Evolutionary conservation across 2,329 filamentous ascomycete genomes (phyloP).

Genomic region (Xenosphaeropsis pyriputrescens): DNA sequence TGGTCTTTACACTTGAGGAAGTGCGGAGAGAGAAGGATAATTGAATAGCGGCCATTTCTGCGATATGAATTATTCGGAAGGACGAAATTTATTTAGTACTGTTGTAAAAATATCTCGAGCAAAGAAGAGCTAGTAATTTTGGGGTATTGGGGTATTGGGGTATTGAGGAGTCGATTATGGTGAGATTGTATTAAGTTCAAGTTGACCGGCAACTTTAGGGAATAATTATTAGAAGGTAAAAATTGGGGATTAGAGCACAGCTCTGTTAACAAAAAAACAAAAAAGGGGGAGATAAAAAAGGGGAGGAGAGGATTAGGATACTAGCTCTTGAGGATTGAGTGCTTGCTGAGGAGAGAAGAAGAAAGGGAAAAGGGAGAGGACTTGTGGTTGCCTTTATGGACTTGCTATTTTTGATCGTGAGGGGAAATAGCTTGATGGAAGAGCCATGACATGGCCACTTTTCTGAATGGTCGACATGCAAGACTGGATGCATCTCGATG

Average conservation of each 20-base stretch:
- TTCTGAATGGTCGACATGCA: background rate
- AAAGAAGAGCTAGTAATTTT: conserved; percentile 20
- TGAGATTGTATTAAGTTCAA: conserved; percentile 37
- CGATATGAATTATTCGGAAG: too few relatives aligned
- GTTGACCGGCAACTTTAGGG: conserved; percentile 35
- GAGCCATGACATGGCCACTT: background rate
- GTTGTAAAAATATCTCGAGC: conserved; percentile 21
- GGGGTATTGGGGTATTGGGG: conserved; percentile 2
- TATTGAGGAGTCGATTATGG: conserved; percentile 24
- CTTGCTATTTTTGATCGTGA: conserved; percentile 6
- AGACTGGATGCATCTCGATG: background rate
- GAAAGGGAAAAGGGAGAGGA: conserved; percentile 8
- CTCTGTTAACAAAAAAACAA: conserved; percentile 28
- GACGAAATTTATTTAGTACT: conserved; percentile 8
- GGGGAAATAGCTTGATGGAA: conserved; percentile 1
- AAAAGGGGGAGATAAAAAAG: conserved; percentile 30
- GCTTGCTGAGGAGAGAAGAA: conserved; percentile 47
- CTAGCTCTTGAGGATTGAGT: conserved; percentile 36
- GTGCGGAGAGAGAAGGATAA: conserved; percentile 93
- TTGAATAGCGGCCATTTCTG: conserved; percentile 78
- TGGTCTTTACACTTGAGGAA: conserved; percentile 91
- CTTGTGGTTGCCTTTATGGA: conserved; percentile 13
- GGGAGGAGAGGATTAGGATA: conserved; percentile 26
- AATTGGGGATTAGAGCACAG: conserved; percentile 35
- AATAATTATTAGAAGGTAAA: conserved; percentile 16